Evolutionary conservation across 2,329 filamentous ascomycete species (phyloP).

Genomic region (Penicillium glabrum): DNA sequence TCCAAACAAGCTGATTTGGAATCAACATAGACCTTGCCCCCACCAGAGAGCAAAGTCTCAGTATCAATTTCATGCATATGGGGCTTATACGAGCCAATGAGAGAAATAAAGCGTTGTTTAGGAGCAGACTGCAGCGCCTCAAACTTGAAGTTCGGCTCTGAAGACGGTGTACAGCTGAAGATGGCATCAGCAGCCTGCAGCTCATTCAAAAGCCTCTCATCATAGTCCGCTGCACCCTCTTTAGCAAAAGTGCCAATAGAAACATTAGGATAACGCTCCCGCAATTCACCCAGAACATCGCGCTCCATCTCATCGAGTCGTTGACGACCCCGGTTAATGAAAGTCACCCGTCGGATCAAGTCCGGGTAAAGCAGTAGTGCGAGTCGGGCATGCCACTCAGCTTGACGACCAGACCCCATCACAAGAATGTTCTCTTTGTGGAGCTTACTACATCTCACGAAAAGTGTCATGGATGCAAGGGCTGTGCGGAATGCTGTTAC

Average conservation of each 20-base stretch:
- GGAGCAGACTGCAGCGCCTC: constrained; percentile 35
- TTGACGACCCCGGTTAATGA: constrained; percentile 69
- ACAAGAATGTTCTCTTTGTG: constrained; percentile 42
- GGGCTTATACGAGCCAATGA: constrained; percentile 57
- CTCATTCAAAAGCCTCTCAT: constrained; percentile 24
- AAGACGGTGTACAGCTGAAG: constrained; percentile 53
- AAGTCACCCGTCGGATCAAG: constrained; percentile 63
- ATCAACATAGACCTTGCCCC: constrained; percentile 69
- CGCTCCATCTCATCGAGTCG: constrained; percentile 53
- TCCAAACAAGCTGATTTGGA: constrained; percentile 46
- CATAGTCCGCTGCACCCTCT: constrained; percentile 61
- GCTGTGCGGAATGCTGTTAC: constrained; percentile 81
- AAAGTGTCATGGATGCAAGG: constrained; percentile 66
- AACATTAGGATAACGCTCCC: constrained; percentile 36
- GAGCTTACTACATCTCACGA: constrained; percentile 46
- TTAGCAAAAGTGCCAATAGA: constrained; percentile 47
- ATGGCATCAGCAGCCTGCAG: constrained; percentile 43
- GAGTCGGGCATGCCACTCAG: constrained; percentile 51
- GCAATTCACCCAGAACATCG: constrained; percentile 33
- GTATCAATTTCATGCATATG: constrained; percentile 54
- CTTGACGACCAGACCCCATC: constrained; percentile 52
- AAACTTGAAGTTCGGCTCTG: constrained; percentile 44
- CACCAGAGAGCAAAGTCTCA: constrained; percentile 52
- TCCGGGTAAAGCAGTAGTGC: constrained; percentile 48
- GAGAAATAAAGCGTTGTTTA: constrained; percentile 48